Base-by-base conservation (phyloP, 1,284 basidiomycete genomes). In the Ganoderma boninense region DNA sequence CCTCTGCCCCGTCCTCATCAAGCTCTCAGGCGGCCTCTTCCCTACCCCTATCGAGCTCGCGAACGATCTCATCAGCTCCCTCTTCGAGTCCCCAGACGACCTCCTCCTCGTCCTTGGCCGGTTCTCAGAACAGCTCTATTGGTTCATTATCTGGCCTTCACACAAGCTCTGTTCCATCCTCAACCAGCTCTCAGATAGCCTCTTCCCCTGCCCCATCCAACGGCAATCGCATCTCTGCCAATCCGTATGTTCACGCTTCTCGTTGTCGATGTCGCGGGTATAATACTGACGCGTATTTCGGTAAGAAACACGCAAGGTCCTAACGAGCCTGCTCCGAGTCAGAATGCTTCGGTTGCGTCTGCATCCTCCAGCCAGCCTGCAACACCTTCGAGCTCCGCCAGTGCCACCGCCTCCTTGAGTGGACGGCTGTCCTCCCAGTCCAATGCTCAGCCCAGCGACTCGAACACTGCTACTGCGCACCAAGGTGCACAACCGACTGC, bases 171-270 rank as follows among this genome's bases (percentile, higher is more conserved):
- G 44, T 46, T 18, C 18, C 18, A 8, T 35, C 59, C 11, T 38
- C 59, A 2, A 18, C 59, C 7, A 23, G 40, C 38, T 61, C 59
- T 13, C 62, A 66, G 38, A 29, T 61, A 23, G 32, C 64, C 5
- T n/a, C 46, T 49, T 8, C 46, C 20, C n/a, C 20, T 1, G 20
- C 59, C n/a, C 13, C 46, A 7, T 49, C 46, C 0, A 49, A 8
- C 23, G 49, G 49, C 23, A 38, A 59, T 5, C 49, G 69, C 10
- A 10, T 70, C 23, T 66, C 67, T 35, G 69, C 71, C 11, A 67
- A 60, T 11, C 67, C 69, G 71, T 73, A 59, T 4, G 71, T 68
- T n/a, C 46, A 23, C 18, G 38, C 11, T 23, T 35, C 35, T 10
- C 42, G 16, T 29, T 26, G 11, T 52, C 20, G 14, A 44, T 23